Conservation (phyloP, 305 asterid species). For the Striga hermonthica region DNA sequence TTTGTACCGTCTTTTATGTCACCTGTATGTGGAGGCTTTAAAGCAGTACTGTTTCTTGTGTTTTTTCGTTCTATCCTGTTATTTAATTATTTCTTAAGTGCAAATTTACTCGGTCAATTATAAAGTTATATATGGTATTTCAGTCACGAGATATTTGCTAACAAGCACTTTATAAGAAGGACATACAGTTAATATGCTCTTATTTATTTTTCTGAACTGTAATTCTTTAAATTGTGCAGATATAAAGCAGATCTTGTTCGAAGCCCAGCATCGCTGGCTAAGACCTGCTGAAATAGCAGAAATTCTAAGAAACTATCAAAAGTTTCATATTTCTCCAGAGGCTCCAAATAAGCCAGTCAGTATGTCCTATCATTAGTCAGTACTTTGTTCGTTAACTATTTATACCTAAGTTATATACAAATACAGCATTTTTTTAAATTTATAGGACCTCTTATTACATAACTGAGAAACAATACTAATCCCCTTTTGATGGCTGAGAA, state of each 20-base stretch:
- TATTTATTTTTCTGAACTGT: neutral
- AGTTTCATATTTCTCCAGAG: constrained; percentile 4
- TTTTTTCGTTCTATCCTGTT: neutral
- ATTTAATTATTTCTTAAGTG: neutral
- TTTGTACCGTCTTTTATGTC: too few relatives aligned
- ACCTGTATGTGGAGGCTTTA: too few relatives aligned
- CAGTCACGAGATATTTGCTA: neutral
- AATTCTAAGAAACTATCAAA: neutral
- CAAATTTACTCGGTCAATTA: neutral
- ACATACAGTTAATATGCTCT: neutral
- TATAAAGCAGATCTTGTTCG: constrained; percentile 5
- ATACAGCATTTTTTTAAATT: neutral
- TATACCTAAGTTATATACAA: neutral
- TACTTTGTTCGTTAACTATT: neutral
- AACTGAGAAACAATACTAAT: constrained; percentile 3
- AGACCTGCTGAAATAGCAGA: constrained; percentile 13
- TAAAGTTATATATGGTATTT: neutral
- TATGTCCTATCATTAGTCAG: constrained; percentile 11
- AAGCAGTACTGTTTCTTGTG: neutral
- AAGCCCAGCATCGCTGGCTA: constrained; percentile 22
- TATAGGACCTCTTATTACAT: neutral
- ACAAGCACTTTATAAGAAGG: neutral
- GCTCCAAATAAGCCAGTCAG: constrained; percentile 19
- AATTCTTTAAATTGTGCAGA: neutral
- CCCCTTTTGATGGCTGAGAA: neutral